Base-by-base conservation (phyloP, 1,284 basidiomycete genomes). In the Leccinum angustisporum region DNA sequence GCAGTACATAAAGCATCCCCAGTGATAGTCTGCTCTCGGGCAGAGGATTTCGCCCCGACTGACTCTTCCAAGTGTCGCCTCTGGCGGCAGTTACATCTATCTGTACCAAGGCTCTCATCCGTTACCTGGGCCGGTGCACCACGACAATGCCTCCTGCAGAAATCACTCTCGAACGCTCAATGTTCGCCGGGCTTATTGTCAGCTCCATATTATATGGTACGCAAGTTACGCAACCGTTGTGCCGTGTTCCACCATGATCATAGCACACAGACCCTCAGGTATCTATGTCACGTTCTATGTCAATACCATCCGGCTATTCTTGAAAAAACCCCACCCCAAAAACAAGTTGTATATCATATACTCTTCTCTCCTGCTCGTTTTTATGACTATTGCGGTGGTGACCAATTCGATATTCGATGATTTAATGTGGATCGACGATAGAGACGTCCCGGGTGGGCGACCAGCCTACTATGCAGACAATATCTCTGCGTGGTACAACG, bases 371-470 rank as follows among this genome's bases (percentile, higher is more conserved):
- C 36, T 61, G 40, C 27, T 59, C 2, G 2, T 61, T 21, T 48
- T 61, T 10, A 33, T 61, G 56, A 59, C 57, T 7, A 59, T 59
- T 3, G 54, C 60, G 1, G 11, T 48, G 48, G 57, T 33, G 27
- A 59, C 60, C 38, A 59, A 61, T 46, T 59, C n/a, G 25, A 48
- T 51, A 18, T 27, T 61, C 25, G 60, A 51, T 14, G 51, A 59
- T 46, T 43, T 61, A 7, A 36, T 54, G 34, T 61, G 60, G 57
- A 61, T 59, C 25, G 60, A 61, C 25, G 60, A 36, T 13, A 46
- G 57, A 31, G 10, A 61, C 38, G 8, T 53, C 31, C 56, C 25
- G 10, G 60, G 60, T 21, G 60, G 60, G 1, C 57, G 56, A 9
- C 50, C 57, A 10, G 60, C 33, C 3, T 61, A 14, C 51, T 30